Evolutionary conservation across 306 rosid genomes (phyloP), one percentile per base, ranked within the genome.

Genomic region (Quillaja saponaria): DNA sequence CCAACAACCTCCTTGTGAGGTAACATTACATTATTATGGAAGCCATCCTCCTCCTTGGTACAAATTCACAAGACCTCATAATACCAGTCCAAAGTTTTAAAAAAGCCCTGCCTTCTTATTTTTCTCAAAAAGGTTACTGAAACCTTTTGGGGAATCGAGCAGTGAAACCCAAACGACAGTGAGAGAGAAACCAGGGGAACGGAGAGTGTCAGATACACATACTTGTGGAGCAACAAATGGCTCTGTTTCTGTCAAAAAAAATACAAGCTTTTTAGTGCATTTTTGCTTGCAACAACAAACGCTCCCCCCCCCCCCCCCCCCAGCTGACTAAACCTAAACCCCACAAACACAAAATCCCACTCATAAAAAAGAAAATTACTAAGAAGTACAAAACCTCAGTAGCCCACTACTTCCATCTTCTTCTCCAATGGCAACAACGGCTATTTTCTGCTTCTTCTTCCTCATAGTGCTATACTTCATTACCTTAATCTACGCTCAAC

Each of bases 341-440:
- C 13, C 37, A 52, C 46, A 18, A 39, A 49, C 46, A 25, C 4
- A 15, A 19, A 34, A 46, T 15, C 33, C 42, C 18, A 37, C 50
- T 25, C 31, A 25, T 4, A 25, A 4, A 25, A 1, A 25, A 25
- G 31, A 25, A 25, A 2, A 25, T 25, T 25, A n/a, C 4, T 25
- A 25, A 25, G 4, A 25, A 25, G 31, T n/a, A n/a, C n/a, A n/a
- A n/a, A n/a, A n/a, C n/a, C 31, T 4, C 31, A 25, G 31, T 25
- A 25, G 2, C 31, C 31, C 31, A 25, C 31, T 25, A 10, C 25
- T 55, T 34, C 21, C 21, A 4, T n/a, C 65, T 18, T 48, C 69
- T 35, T 54, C 33, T 33, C 19, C 53, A 6, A 67, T 79, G 79
- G 78, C 80, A 55, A 64, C 87, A 85, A 82, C 84, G 81, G 87